Percentiles rank a stretch among this genome's conserved stretches.
These are phyloP conservation scores for Phytophthora sp. DNA, from an alignment of 352 stramenopile genomes.

Conservation along the genomic window DNA sequence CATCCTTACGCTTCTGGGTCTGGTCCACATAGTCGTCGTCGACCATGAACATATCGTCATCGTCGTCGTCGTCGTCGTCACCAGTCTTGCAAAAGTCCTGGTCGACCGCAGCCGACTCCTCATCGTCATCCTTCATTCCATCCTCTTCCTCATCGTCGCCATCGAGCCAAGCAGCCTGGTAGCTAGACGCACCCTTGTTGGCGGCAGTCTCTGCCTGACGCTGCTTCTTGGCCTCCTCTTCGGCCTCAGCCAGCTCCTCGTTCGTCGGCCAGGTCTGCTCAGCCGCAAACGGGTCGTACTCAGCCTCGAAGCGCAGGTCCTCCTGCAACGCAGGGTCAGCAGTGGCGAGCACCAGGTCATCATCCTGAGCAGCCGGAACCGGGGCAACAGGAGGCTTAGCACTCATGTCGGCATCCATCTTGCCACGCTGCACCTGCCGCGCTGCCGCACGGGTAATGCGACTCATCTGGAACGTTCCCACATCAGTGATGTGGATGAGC, in stretches of 20 bases:
- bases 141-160: constrained; percentile 67
- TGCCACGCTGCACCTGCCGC: constrained; percentile 52
- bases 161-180: constrained; percentile 95
- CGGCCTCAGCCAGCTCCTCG: constrained; percentile 94
- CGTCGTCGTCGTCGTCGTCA: constrained; percentile 65
- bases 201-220: constrained; percentile 45
- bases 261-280: constrained; percentile 98
- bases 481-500: constrained; percentile 96
- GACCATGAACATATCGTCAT: constrained; percentile 81
- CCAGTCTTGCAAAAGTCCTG: constrained; percentile 85
- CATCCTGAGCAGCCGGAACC: constrained; percentile 26
- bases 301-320: constrained; percentile 87
- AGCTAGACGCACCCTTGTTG: constrained; percentile 87
- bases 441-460: constrained; percentile 63
- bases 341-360: constrained; percentile 64
- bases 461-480: constrained; percentile 94
- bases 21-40: constrained; percentile 73
- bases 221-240: constrained; percentile 66
- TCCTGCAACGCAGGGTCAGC: constrained; percentile 70
- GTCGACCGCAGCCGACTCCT: constrained; percentile 52
- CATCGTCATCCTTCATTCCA: constrained; percentile 71
- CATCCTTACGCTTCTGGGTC: constrained; percentile 85
- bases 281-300: constrained; percentile 94
- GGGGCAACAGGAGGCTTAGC: constrained; percentile 22
- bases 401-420: constrained; percentile 39